Base-by-base conservation (phyloP, 2,329 filamentous ascomycete species). In the Arthrocladium fulminans region DNA sequence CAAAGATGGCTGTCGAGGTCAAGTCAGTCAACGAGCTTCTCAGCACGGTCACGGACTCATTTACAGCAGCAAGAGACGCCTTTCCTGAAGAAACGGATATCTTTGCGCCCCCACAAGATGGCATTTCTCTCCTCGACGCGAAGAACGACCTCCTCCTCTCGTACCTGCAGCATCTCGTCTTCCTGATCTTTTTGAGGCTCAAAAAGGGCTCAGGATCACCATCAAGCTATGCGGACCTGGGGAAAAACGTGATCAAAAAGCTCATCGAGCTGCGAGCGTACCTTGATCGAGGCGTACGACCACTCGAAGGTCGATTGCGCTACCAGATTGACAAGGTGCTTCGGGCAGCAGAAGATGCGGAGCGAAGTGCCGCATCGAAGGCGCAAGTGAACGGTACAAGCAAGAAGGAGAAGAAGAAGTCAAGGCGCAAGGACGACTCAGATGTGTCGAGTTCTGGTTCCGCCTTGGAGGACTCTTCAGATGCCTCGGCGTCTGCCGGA, bases 61-160 rank as follows among this genome's bases (percentile, higher is more conserved):
- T 59, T 3, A 38, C 49, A 17, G 47, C 47, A 12, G 54, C 52
- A 3, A 44, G 49, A 15, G 51, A 51, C 17, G 53, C 54, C 8
- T 49, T 57, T 23, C 54, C 57, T 22, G 46, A 52, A n/a, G 38
- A 51, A 0, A 73, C 83, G 39, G 80, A 88, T 50, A 80, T 83
- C 12, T 77, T 94, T 51, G 71, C 84, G 42, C 79, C 86, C n/a
- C 83, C 86, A 1, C 13, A 39, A 15, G 81, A 95, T 60, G 90
- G 92, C 62, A 92, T 98, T 50, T 96, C 92, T 0, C 80, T 98
- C 1, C 82, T 98, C 60, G 88, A 97, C 63, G 81, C 87, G 55
- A 98, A 98, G 71, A 97, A 94, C 68, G 92, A 98, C 64, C 76
- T 98, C n/a, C 81, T 98, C 15, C 81, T 98, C 32, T 90, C 90